Base-by-base conservation (phyloP, 495 filamentous ascomycete species). In the Trichocladium uniseriatum region DNA sequence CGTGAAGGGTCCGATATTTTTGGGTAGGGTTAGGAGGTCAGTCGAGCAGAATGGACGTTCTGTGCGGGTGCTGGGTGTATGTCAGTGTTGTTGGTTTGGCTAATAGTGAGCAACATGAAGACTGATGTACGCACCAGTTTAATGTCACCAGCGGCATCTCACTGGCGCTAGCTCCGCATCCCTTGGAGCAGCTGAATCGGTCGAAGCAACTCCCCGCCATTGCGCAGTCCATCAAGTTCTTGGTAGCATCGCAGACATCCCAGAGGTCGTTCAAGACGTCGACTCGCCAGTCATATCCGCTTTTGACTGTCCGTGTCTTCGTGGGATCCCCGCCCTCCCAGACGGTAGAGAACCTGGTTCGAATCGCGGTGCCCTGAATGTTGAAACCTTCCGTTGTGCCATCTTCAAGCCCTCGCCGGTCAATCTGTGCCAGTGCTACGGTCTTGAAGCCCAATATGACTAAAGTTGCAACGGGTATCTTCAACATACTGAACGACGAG, bases 171-270 rank as follows among this genome's bases (percentile, higher is more conserved):
- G 27, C 38, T 1, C 55, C 52, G 15, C 52, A 58, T 2, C 55
- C 48, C 10, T 24, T 28, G 1, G 48, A 47, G 15, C 59, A 62
- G 2, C 19, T 28, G 28, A 51, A 44, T 6, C 16, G 29, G 27
- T 62, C 59, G 11, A 62, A 41, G 16, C 60, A 62, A 22, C 32
- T 53, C 7, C 54, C 60, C 2, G 43, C 52, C 10, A 62, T 28
- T 27, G 48, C 56, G 38, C 59, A 61, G 21, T 61, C 55, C 2
- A 29, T 36, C 16, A 53, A 40, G 16, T 38, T 27, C 31, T 47
- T 51, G 0, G 34, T 41, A 2, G 51, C 49, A 7, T 51, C 54
- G 18, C 59, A 62, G 46, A 57, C 55, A 1, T 57, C 57, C 54
- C 51, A 62, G 9, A 55, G 43, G 16, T 32, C 48, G 13, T 49